Conservation (phyloP, 305 asterid genomes). For the Rubia tinctorum region DNA sequence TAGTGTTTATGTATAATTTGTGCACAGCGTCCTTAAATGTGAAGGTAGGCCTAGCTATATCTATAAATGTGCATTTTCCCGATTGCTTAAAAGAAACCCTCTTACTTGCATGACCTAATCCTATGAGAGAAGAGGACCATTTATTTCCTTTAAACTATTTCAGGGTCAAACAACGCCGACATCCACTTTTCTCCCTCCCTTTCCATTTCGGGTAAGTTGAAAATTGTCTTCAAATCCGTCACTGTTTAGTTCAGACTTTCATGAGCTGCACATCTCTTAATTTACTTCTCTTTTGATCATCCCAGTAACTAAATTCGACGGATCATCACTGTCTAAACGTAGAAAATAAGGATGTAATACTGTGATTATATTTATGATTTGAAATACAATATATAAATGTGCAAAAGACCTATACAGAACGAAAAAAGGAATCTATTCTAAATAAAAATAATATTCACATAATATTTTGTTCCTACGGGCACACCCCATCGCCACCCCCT, state of each 20-base stretch:
- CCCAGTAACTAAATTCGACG: not conserved
- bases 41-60: not conserved
- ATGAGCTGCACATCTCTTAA: not conserved
- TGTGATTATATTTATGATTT: too few relatives aligned
- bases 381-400: too few relatives aligned
- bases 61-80: slow-evolving; percentile 5
- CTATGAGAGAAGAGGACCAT: slow-evolving; percentile 35
- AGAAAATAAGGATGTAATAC: too few relatives aligned
- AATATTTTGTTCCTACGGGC: too few relatives aligned
- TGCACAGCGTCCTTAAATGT: not conserved
- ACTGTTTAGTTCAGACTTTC: slow-evolving; percentile 46
- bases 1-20: too few relatives aligned
- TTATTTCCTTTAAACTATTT: slow-evolving; percentile 34
- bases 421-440: too few relatives aligned
- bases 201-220: slow-evolving; percentile 45
- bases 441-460: too few relatives aligned
- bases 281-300: not conserved
- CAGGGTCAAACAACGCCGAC: slow-evolving; percentile 40
- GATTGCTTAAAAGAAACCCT: not conserved
- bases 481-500: too few relatives aligned
- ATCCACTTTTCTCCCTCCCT: slow-evolving; percentile 38
- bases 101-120: slow-evolving; percentile 38
- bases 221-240: slow-evolving; percentile 41
- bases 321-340: not conserved
- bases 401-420: too few relatives aligned